Evolutionary conservation across 2,329 filamentous ascomycete genomes (phyloP).

Genomic region (Aspergillus flavus): DNA sequence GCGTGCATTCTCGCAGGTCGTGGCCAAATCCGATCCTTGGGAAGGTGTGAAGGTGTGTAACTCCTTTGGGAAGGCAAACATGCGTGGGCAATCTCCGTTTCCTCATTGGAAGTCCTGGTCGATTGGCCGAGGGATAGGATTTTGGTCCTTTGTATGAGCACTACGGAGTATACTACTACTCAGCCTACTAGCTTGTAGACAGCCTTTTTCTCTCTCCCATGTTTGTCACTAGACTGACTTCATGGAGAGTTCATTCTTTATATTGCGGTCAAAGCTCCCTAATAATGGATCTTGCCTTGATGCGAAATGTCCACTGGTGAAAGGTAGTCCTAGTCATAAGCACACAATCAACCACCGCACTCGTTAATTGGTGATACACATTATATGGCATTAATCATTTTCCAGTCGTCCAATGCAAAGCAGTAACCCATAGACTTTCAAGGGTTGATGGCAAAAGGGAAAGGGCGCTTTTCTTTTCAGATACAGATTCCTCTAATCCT

Average conservation of each 20-base stretch:
- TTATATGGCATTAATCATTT: constrained; percentile 1
- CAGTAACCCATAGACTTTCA: neutral
- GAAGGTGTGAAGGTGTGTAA: neutral
- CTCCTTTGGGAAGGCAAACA: neutral
- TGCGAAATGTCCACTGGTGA: neutral
- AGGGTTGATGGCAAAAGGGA: neutral
- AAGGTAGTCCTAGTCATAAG: neutral
- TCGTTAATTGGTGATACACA: constrained; percentile 1
- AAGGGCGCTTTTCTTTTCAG: neutral
- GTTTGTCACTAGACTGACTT: neutral
- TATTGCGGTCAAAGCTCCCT: neutral
- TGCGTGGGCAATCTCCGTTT: neutral
- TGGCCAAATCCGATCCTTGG: neutral
- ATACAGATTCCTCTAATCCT: neutral
- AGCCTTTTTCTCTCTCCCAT: neutral
- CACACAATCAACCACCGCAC: neutral
- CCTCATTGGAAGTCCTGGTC: neutral
- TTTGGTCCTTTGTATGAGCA: neutral
- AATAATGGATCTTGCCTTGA: neutral
- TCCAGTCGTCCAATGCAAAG: neutral
- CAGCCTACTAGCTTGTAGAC: neutral
- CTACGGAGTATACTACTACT: neutral
- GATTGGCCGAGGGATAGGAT: neutral
- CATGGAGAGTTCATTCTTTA: neutral
- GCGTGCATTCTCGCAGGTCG: neutral